Conservation (phyloP, 139 green algal genomes). For the Volvox africanus region DNA sequence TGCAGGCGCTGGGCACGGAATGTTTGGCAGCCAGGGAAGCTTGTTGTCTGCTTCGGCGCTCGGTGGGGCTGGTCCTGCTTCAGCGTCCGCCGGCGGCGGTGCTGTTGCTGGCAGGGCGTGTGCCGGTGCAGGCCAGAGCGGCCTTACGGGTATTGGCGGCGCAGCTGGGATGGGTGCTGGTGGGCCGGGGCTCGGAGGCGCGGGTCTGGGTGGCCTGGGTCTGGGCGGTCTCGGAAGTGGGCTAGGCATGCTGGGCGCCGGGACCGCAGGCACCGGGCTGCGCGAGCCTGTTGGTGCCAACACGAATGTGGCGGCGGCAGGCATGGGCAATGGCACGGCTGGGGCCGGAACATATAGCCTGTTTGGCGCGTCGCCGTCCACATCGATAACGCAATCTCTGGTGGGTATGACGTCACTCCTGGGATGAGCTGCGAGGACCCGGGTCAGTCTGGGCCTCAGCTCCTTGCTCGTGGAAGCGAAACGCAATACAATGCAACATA, state of each 20-base stretch:
- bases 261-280: neutral
- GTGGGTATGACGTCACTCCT: conserved; percentile 41
- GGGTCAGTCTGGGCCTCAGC: too few relatives aligned
- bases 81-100: neutral
- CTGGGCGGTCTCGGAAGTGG: conserved; percentile 15
- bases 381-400: conserved; percentile 15
- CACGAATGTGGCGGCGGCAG: neutral
- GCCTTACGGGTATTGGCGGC: neutral
- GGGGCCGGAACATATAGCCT: conserved; percentile 33
- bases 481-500: too few relatives aligned
- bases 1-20: neutral
- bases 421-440: neutral
- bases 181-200: neutral
- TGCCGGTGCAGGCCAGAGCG: neutral
- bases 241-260: neutral
- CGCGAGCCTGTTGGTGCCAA: neutral
- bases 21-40: conserved; percentile 40
- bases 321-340: neutral
- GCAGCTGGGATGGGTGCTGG: neutral
- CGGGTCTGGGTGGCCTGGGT: conserved; percentile 1
- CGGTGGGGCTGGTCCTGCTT: neutral
- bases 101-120: neutral
- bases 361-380: conserved; percentile 41
- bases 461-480: too few relatives aligned
- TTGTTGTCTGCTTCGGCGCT: neutral